phyloP scores from a whole-genome alignment of 129 eudicot species.

The Saussurea involucrata region DNA sequence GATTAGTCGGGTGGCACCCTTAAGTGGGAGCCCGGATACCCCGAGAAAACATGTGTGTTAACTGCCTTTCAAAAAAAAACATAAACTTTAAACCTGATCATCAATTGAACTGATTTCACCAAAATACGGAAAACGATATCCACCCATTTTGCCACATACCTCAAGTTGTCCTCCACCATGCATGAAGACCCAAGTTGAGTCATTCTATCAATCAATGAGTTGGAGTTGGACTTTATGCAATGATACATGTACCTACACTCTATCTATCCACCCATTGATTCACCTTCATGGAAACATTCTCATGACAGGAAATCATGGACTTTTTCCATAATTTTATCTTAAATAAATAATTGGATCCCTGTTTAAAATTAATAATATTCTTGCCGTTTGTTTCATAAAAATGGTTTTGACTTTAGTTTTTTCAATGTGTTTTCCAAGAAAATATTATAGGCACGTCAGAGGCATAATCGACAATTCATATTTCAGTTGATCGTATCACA shows the following conservation, averaged over 20 bases:
- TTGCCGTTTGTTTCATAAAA: not conserved
- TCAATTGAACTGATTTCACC: no score
- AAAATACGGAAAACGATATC: conserved; percentile 7
- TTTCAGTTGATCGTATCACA: not conserved
- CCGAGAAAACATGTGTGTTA: no score
- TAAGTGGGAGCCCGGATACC: no score
- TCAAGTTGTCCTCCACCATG: conserved; percentile 18
- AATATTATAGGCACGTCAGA: not conserved
- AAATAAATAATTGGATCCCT: not conserved
- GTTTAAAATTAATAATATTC: not conserved
- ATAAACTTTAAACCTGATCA: no score
- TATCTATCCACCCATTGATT: conserved; percentile 2
- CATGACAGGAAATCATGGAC: conserved; percentile 23
- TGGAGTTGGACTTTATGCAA: conserved; percentile 17
- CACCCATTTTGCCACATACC: conserved; percentile 28
- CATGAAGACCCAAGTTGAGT: conserved; percentile 26
- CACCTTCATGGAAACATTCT: conserved; percentile 27
- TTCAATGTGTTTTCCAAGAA: not conserved
- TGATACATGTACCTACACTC: conserved; percentile 16
- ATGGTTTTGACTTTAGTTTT: not conserved
- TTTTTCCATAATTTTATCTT: conserved; percentile 10
- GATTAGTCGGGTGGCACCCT: no score
- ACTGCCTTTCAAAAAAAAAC: no score
- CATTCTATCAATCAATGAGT: not conserved
- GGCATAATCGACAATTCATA: not conserved